Base-by-base conservation (phyloP, 306 rosid genomes). In the Lathyrus oleraceus region DNA sequence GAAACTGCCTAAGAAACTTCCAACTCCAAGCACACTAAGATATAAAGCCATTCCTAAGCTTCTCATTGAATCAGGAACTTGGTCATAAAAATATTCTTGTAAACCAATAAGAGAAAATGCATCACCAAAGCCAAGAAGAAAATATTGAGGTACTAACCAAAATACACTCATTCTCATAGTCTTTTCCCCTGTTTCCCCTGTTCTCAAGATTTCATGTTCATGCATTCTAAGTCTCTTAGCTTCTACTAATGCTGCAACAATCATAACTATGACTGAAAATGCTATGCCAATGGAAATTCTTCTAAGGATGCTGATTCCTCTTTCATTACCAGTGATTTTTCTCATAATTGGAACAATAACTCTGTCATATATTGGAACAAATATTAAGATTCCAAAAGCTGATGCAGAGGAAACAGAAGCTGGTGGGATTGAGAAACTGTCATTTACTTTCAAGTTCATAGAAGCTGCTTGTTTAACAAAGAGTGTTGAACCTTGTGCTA, bases 61-160 rank as follows among this genome's bases (percentile, higher is more conserved):
- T 61, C 98, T 83, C 98, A 93, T 93, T 1, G 98, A 87, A 6
- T 93, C 98, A 0, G 98, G 98, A 36, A 87, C 98, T 79, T 93
- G 98, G 51, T 87, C 97, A 40, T 90, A 93, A 27, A 90, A 93
- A 16, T 90, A 88, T 69, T 93, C 98, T 45, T 93, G 98, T 70
- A 90, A 75, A 0, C 98, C 98, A 20, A 90, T 96, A 2, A 84
- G 12, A 2, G 76, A 69, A 60, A 84, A 81, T 16, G 76, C 53
- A 52, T 84, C 86, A 25, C 42, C 88, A 27, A 84, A 0, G 10
- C 88, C 88, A 28, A 78, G 78, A 0, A 81, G 19, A 52, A 76
- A 14, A 42, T 16, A 72, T 20, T 81, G 89, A 13, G 86, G 89
- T 5, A 74, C 70, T 75, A 84, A 49, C 88, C 88, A 84, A 1